Evolutionary conservation across 305 asterid genomes (phyloP).

Genomic region (Nicotiana rustica): DNA sequence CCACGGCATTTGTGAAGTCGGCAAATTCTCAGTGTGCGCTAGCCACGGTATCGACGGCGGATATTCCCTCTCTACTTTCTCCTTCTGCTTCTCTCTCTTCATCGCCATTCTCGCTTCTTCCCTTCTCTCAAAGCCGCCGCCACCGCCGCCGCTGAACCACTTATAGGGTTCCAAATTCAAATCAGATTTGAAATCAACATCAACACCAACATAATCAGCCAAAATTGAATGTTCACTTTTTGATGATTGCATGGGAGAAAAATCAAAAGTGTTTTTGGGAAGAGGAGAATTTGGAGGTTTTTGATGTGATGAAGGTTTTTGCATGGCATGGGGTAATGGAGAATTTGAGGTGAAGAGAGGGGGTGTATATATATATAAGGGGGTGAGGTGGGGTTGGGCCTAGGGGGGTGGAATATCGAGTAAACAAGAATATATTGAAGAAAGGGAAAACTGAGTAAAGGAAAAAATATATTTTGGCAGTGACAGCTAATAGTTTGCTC

Average conservation of each 20-base stretch:
- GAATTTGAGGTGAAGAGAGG: neutral
- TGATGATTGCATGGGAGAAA: neutral
- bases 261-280: slow-evolving; percentile 31
- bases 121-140: neutral
- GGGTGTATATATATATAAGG: neutral
- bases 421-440: slow-evolving; percentile 34
- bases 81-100: slow-evolving; percentile 24
- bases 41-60: slow-evolving; percentile 35
- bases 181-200: slow-evolving; percentile 39
- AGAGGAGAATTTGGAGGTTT: slow-evolving; percentile 39
- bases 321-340: slow-evolving; percentile 37
- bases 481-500: slow-evolving; percentile 40
- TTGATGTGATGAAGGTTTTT: neutral
- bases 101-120: neutral
- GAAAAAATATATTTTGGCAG: slow-evolving; percentile 15
- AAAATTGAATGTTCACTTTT: neutral
- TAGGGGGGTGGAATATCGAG: neutral
- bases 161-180: slow-evolving; percentile 10
- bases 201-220: slow-evolving; percentile 29
- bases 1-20: slow-evolving; percentile 64
- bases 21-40: slow-evolving; percentile 28
- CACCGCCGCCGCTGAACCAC: neutral
- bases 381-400: neutral
- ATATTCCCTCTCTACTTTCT: slow-evolving; percentile 3
- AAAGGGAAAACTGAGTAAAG: neutral